These are phyloP conservation scores for Termitomyces eurrhizus DNA, from an alignment of 768 basidiomycete genomes.

Conservation along the genomic window DNA sequence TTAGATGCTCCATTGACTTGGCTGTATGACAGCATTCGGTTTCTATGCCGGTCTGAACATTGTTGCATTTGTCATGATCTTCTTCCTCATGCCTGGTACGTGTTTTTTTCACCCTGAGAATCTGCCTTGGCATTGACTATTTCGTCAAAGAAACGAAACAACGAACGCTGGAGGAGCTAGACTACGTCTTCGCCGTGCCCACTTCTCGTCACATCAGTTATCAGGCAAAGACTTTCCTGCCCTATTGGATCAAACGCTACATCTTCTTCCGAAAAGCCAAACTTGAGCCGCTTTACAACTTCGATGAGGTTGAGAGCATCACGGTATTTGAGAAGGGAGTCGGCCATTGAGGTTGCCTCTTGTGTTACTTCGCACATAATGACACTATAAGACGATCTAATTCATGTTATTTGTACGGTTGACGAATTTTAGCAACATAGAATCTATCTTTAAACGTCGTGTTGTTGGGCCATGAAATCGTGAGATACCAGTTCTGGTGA, in stretches of 20 bases:
- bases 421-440: neutral
- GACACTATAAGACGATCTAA: neutral
- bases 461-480: neutral
- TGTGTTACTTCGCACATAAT: neutral
- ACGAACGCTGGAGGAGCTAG: slow-evolving; percentile 47
- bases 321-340: slow-evolving; percentile 40
- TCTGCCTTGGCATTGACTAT: neutral
- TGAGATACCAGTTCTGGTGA: no score
- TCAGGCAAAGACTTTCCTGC: slow-evolving; percentile 40
- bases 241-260: slow-evolving; percentile 48
- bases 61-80: slow-evolving; percentile 50
- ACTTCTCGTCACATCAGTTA: slow-evolving; percentile 40
- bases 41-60: slow-evolving; percentile 55
- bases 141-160: slow-evolving; percentile 42
- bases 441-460: neutral
- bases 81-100: slow-evolving; percentile 50
- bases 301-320: slow-evolving; percentile 44
- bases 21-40: slow-evolving; percentile 39
- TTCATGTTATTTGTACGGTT: neutral
- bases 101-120: slow-evolving; percentile 8
- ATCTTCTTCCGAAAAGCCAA: slow-evolving; percentile 34
- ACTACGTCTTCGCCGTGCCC: slow-evolving; percentile 51
- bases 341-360: slow-evolving; percentile 22
- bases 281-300: slow-evolving; percentile 47
- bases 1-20: neutral